Conservation (phyloP, 2,329 filamentous ascomycete species). For the Fusarium siculi region DNA sequence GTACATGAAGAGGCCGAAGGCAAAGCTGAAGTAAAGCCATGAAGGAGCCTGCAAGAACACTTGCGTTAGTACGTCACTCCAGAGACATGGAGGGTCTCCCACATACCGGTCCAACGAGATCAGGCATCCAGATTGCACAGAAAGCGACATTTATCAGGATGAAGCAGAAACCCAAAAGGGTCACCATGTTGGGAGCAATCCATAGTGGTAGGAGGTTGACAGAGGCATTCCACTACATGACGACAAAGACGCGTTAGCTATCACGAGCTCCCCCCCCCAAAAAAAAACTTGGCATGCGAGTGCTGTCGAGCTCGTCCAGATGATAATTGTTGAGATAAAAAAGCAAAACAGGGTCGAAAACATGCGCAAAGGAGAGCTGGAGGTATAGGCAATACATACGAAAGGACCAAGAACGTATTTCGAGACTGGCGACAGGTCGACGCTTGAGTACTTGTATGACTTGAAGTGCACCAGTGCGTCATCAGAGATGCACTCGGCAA, state of each 20-base stretch:
- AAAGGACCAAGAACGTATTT: slow-evolving; percentile 95
- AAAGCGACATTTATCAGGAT: slow-evolving; percentile 84
- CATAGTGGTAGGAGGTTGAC: slow-evolving; percentile 93
- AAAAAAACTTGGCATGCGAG: slow-evolving; percentile 4
- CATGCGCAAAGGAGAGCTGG: slow-evolving; percentile 1
- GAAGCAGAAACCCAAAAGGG: slow-evolving; percentile 92
- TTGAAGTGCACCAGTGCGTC: slow-evolving; percentile 92
- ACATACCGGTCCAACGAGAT: slow-evolving; percentile 87
- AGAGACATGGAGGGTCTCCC: background rate
- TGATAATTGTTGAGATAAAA: background rate
- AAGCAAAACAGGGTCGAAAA: slow-evolving; percentile 15
- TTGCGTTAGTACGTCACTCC: slow-evolving; percentile 12
- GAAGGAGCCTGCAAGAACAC: slow-evolving; percentile 71
- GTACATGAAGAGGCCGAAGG: slow-evolving; percentile 96
- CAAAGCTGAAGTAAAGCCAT: slow-evolving; percentile 97
- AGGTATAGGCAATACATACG: slow-evolving; percentile 65
- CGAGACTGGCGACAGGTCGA: slow-evolving; percentile 95
- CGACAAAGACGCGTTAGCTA: slow-evolving; percentile 33
- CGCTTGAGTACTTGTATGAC: slow-evolving; percentile 96
- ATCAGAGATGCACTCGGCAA: slow-evolving; percentile 82
- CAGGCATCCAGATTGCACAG: slow-evolving; percentile 84
- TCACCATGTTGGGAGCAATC: slow-evolving; percentile 98
- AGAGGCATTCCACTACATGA: slow-evolving; percentile 89
- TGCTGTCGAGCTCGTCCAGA: background rate
- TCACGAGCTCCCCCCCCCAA: slow-evolving; percentile 1